Conservation (phyloP, 2,329 filamentous ascomycete genomes). For the Trichoderma sp. region DNA sequence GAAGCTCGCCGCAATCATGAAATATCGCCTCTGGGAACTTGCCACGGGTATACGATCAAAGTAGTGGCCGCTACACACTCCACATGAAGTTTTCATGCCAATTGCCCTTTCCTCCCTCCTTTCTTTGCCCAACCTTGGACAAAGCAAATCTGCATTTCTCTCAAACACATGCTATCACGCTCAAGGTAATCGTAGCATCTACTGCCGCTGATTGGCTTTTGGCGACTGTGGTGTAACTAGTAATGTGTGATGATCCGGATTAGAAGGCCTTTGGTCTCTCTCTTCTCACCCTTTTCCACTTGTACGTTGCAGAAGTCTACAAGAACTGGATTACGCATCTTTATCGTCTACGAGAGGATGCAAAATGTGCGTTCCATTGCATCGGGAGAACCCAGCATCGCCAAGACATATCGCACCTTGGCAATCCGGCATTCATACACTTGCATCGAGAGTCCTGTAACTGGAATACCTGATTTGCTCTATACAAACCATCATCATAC, state of each 20-base stretch:
- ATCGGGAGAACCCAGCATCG: neutral
- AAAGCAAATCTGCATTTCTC: neutral
- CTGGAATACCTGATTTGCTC: neutral
- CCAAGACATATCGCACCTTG: neutral
- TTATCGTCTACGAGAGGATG: neutral
- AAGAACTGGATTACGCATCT: neutral
- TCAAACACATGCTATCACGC: neutral
- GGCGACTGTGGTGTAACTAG: neutral
- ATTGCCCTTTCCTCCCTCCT: neutral
- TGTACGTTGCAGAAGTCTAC: fast-evolving
- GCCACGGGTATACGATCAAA: neutral
- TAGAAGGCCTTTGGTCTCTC: too few relatives aligned
- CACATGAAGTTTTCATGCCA: neutral
- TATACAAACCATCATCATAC: neutral
- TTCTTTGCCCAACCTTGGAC: neutral
- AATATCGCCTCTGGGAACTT: neutral
- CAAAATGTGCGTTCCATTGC: neutral
- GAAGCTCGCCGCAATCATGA: neutral
- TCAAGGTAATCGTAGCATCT: neutral
- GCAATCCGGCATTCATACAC: neutral
- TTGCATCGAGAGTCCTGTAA: neutral
- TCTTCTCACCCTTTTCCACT: neutral
- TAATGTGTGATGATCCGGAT: too few relatives aligned
- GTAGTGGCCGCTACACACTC: neutral
- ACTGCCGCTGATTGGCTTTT: neutral